Evolutionary conservation across 148 eudicot genomes (phyloP).

Genomic region (Bassia scoparia): DNA sequence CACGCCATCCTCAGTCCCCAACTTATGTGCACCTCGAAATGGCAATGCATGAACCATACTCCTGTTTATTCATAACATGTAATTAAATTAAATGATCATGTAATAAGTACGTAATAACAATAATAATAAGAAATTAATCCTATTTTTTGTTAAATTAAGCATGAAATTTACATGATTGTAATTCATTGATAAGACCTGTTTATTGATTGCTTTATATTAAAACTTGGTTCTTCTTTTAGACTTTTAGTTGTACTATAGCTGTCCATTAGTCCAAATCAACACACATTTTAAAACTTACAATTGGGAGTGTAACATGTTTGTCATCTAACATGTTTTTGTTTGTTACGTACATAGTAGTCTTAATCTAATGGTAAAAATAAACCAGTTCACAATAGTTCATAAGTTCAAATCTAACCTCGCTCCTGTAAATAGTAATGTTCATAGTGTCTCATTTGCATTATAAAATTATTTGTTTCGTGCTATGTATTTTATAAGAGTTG

Average conservation of each 20-base stretch:
- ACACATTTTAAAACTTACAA: neutral
- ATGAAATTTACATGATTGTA: neutral
- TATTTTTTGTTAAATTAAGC: neutral
- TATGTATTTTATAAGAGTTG: too few relatives aligned
- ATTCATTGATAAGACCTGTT: neutral
- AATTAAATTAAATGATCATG: neutral
- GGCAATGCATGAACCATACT: conserved; percentile 68
- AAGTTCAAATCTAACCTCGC: too few relatives aligned
- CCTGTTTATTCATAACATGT: neutral
- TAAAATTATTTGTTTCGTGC: too few relatives aligned
- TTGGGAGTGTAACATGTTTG: neutral
- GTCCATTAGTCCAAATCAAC: neutral
- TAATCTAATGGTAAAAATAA: too few relatives aligned
- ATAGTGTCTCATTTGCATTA: too few relatives aligned
- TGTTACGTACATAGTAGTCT: too few relatives aligned
- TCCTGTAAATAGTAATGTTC: too few relatives aligned
- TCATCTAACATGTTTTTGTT: too few relatives aligned
- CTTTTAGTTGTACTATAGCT: neutral
- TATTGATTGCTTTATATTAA: conserved; percentile 1
- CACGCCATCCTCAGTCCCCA: conserved; percentile 77
- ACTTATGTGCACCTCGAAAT: conserved; percentile 60
- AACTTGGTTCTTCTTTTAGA: neutral
- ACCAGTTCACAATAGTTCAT: too few relatives aligned
- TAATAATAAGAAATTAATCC: too few relatives aligned
- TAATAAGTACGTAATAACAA: too few relatives aligned